Base-by-base conservation (phyloP, 208 protist genomes). In the Trypanosoma vivax region DNA sequence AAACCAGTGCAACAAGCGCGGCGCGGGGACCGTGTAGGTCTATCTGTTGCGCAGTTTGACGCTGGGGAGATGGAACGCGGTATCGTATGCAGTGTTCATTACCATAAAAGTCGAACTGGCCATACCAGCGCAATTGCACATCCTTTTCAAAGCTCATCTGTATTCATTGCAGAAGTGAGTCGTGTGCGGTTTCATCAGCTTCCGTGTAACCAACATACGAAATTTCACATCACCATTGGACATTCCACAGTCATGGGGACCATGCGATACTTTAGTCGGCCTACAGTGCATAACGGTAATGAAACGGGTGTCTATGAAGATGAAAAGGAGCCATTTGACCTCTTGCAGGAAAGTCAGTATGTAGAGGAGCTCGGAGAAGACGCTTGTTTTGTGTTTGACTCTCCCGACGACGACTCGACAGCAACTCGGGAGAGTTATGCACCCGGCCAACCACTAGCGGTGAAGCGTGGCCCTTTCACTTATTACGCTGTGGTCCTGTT, bases 1-100 rank as follows among this genome's bases (percentile, higher is more conserved):
- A 79, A 88, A 46, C 76, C 87, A 3, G 89, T 98, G 14, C 51
- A 78, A 59, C 24, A 33, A 14, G 90, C 86, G 0, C 54, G 61
- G 19, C 54, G 79, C 24, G 92, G 92, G 18, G 94, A 98, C 58
- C 72, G 95, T 25, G 71, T 97, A 5, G 96, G 95, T 24, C 63
- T 98, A 18, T 96, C 86, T 47, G 88, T 98, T 0, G 81, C 85
- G 2, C 83, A 97, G 61, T 88, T 98, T 29, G 88, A 97, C 68
- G 46, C 88, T n/a, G 72, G 73, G 9, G 41, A 50, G 30, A 79
- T 97, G 50, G 96, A 97, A 51, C 74, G 94, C 18, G 92, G 93
- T 5, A 54, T 97, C 1, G 59, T 88, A 1, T 94, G 78, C 53
- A 73, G 71, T 51, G 49, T 57, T 30, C 53, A 3, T 39, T 35